A percentile compares a stretch with the other conserved stretches of the same genome.
These are phyloP conservation scores for Allantophomopsis lycopodina DNA, from an alignment of 2,329 filamentous ascomycete genomes.

Conservation along the genomic window DNA sequence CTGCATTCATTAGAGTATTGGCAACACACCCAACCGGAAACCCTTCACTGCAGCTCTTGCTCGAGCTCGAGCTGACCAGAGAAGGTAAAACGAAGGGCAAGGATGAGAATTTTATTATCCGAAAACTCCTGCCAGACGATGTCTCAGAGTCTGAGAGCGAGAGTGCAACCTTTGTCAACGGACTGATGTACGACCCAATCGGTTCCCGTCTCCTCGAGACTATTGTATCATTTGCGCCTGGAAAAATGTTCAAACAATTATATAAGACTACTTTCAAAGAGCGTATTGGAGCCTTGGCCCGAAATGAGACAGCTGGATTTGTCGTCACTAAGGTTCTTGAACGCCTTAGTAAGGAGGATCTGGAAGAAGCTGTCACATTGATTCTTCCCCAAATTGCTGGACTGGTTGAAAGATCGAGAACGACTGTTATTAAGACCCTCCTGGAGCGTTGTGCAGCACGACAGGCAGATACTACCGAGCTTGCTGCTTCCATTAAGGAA, in stretches of 20 bases:
- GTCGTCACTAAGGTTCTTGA: slow-evolving; percentile 73
- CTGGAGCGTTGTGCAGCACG: slow-evolving; percentile 73
- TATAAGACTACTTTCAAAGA: slow-evolving; percentile 70
- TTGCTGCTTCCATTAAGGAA: slow-evolving; percentile 27
- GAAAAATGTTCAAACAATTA: slow-evolving; percentile 81
- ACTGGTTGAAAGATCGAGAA: slow-evolving; percentile 62
- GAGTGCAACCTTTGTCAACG: slow-evolving; percentile 69
- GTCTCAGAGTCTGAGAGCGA: slow-evolving; percentile 60
- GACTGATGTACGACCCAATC: slow-evolving; percentile 78
- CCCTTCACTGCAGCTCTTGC: slow-evolving; percentile 78
- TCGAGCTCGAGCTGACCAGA: slow-evolving; percentile 72
- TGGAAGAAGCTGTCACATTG: slow-evolving; percentile 57
- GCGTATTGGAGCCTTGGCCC: slow-evolving; percentile 65
- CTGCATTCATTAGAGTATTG: slow-evolving; percentile 67
- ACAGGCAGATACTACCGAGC: slow-evolving; percentile 35
- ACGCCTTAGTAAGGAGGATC: slow-evolving; percentile 74
- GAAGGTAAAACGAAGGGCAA: slow-evolving; percentile 53
- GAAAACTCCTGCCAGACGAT: slow-evolving; percentile 67
- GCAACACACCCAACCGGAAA: slow-evolving; percentile 86
- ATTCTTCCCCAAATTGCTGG: slow-evolving; percentile 61
- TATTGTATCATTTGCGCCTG: slow-evolving; percentile 66
- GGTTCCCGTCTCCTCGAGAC: slow-evolving; percentile 85
- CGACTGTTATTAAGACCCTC: slow-evolving; percentile 66
- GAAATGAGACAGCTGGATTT: slow-evolving; percentile 84
- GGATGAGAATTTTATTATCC: slow-evolving; percentile 46